phyloP scores from a whole-genome alignment of 768 basidiomycete species.

The Pulveroboletus sp. region DNA sequence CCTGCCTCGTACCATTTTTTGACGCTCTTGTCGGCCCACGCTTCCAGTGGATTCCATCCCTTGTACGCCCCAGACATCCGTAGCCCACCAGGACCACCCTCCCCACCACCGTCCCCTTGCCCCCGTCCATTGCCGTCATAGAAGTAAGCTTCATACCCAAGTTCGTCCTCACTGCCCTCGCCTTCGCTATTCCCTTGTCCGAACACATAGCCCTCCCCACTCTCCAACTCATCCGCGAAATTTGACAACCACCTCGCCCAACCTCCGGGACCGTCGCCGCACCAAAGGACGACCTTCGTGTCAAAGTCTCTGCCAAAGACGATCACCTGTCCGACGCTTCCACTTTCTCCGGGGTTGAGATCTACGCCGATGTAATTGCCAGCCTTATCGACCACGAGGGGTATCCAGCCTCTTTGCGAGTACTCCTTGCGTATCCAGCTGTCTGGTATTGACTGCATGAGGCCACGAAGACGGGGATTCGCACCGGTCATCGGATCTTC shows the following conservation, averaged over 20 bases:
- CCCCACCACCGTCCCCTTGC: conserved; percentile 76
- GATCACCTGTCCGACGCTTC: conserved; percentile 88
- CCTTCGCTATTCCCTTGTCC: conserved; percentile 55
- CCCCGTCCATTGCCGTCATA: conserved; percentile 77
- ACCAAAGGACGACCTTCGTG: conserved; percentile 93
- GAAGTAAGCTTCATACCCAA: conserved; percentile 88
- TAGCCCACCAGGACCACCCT: conserved; percentile 67
- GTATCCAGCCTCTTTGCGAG: conserved; percentile 95
- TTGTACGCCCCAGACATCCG: conserved; percentile 81
- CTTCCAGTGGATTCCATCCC: conserved; percentile 92
- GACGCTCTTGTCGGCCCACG: conserved; percentile 88
- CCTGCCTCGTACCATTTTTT: conserved; percentile 85
- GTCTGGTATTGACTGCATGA: conserved; percentile 88
- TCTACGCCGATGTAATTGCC: conserved; percentile 98
- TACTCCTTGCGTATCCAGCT: conserved; percentile 88
- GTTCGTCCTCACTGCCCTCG: conserved; percentile 76
- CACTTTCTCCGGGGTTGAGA: conserved; percentile 78
- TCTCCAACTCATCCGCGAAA: conserved; percentile 92
- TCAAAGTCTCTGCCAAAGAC: conserved; percentile 99
- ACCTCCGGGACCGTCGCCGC: conserved; percentile 84
- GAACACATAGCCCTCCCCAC: conserved; percentile 83
- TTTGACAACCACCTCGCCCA: conserved; percentile 94
- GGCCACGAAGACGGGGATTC: conserved; percentile 64
- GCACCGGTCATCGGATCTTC: conserved; percentile 83
- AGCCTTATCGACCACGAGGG: conserved; percentile 87